phyloP scores from a whole-genome alignment of 192 early-diverging fungal genomes.

The Mortierella alpina region DNA sequence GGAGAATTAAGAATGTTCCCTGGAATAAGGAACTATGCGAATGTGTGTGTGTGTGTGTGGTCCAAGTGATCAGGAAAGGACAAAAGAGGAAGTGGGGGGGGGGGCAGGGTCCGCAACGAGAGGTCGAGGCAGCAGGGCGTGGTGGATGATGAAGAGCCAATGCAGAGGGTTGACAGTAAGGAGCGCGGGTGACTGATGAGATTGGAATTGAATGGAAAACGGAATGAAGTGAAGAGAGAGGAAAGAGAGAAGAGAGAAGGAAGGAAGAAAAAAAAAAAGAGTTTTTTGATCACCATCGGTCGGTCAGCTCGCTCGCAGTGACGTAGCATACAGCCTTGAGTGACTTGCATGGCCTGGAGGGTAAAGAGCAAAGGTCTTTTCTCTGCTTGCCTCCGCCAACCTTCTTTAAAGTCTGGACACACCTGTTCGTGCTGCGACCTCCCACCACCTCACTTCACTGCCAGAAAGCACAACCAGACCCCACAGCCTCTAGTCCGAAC shows the following conservation, averaged over 20 bases:
- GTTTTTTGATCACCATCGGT: no score
- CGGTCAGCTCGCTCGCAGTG: no score
- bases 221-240: not conserved
- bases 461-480: no score
- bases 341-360: no score
- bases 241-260: not conserved
- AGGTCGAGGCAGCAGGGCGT: not conserved
- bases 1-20: no score
- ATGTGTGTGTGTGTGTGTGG: not conserved
- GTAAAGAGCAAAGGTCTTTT: no score
- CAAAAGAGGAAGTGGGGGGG: not conserved
- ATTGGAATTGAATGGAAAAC: not conserved
- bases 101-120: not conserved
- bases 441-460: no score
- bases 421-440: no score
- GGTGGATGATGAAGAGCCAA: not conserved
- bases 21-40: not conserved
- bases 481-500: no score
- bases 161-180: not conserved
- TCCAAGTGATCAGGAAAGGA: not conserved
- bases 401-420: no score
- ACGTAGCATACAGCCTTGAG: no score
- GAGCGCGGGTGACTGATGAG: not conserved
- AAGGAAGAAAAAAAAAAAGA: conserved; percentile 2
- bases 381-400: no score